phyloP scores from a whole-genome alignment of 2,329 filamentous ascomycete species.

The Xylaria sp. region DNA sequence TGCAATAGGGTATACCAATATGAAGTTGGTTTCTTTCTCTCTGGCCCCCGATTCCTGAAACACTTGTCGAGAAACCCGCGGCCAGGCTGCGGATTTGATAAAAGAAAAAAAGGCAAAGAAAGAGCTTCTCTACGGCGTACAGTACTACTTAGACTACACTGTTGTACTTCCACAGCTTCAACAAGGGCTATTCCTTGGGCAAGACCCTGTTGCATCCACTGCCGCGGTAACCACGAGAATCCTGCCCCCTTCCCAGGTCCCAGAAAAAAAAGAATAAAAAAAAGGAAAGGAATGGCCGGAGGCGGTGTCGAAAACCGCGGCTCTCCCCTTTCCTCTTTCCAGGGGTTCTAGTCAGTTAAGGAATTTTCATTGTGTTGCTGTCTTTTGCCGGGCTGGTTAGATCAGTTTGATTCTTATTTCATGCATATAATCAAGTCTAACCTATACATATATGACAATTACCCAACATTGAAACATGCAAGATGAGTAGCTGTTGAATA shows the following conservation, averaged over 20 bases:
- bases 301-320: slow-evolving; percentile 24
- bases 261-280: background rate
- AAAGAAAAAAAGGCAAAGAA: slow-evolving; percentile 22
- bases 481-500: too few species aligned
- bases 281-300: slow-evolving; percentile 10
- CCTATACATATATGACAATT: too few species aligned
- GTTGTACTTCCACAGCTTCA: slow-evolving; percentile 9
- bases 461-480: too few species aligned
- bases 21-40: slow-evolving; percentile 26
- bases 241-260: slow-evolving; percentile 16
- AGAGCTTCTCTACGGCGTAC: slow-evolving; percentile 17
- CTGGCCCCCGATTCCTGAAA: background rate
- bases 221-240: slow-evolving; percentile 32
- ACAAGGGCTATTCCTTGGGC: slow-evolving; percentile 23
- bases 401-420: background rate
- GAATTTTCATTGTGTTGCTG: too few species aligned
- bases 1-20: slow-evolving; percentile 14
- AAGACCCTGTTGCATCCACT: slow-evolving; percentile 34
- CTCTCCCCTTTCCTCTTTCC: slow-evolving; percentile 6
- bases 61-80: slow-evolving; percentile 10
- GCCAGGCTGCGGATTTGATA: slow-evolving; percentile 7
- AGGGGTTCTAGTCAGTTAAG: slow-evolving; percentile 4
- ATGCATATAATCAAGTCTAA: too few species aligned
- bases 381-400: background rate
- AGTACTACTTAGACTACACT: slow-evolving; percentile 7